These are phyloP conservation scores for Populus ilicifolia DNA, from an alignment of 345 rosid species.

Conservation along the genomic window DNA sequence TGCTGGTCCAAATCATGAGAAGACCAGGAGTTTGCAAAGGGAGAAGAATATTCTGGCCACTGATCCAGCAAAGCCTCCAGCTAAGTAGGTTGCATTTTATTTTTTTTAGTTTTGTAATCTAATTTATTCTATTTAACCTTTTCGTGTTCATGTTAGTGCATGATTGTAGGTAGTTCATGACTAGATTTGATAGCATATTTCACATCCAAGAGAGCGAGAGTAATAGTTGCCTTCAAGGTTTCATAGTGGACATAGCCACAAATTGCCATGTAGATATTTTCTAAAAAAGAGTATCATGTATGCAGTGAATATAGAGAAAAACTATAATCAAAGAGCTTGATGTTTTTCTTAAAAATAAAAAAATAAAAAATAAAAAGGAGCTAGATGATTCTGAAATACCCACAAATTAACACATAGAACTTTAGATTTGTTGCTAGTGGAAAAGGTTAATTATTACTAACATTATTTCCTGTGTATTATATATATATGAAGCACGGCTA, in stretches of 20 bases:
- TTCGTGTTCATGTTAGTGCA: not conserved
- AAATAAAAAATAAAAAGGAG: not conserved
- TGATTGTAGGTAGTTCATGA: not conserved
- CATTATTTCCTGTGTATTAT: not conserved
- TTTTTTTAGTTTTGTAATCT: not conserved
- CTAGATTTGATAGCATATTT: not conserved
- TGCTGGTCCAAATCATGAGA: constrained; percentile 15
- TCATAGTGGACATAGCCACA: not conserved
- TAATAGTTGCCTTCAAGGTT: not conserved
- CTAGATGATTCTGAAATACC: not conserved
- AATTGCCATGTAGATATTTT: not conserved
- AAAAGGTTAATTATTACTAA: not conserved
- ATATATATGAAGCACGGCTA: not conserved
- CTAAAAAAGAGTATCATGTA: not conserved
- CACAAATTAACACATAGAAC: not conserved
- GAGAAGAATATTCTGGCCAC: constrained; percentile 32
- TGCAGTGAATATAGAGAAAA: not conserved
- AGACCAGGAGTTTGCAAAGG: constrained; percentile 11
- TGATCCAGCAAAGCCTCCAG: constrained; percentile 71
- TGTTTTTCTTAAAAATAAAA: too few relatives aligned
- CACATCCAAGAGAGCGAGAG: not conserved
- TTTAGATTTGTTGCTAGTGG: not conserved
- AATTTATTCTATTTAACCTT: not conserved
- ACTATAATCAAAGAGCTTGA: not conserved
- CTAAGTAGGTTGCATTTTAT: constrained; percentile 50